phyloP scores from a whole-genome alignment of 1,284 basidiomycete species.

The Irpex lacteus region DNA sequence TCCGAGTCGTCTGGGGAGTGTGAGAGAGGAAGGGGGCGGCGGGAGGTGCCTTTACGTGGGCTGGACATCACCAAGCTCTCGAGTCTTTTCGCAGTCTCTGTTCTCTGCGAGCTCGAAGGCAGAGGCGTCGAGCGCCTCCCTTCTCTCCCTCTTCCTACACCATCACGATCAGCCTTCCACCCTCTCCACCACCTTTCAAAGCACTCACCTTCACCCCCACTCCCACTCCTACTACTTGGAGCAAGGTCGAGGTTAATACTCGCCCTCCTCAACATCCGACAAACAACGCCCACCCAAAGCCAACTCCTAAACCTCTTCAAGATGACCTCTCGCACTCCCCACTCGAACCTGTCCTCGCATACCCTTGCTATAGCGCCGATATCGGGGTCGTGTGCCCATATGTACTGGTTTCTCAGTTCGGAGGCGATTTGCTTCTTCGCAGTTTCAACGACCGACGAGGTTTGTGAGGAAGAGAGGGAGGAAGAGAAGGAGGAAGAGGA shows the following conservation, averaged over 20 bases:
- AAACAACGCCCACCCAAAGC: constrained; percentile 67
- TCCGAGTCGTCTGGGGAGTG: no score
- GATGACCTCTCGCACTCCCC: constrained; percentile 79
- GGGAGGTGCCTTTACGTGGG: background rate
- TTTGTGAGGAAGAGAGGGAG: no score
- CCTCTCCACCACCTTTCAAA: background rate
- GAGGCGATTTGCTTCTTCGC: constrained; percentile 29
- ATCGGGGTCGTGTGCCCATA: constrained; percentile 66
- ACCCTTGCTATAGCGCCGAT: constrained; percentile 69
- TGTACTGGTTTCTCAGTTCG: constrained; percentile 27
- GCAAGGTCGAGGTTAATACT: constrained; percentile 39
- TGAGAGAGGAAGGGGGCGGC: background rate
- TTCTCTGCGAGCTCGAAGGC: background rate
- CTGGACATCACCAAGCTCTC: background rate
- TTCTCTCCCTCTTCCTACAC: background rate
- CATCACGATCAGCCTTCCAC: background rate
- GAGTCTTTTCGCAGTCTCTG: background rate
- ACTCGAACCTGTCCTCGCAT: constrained; percentile 87
- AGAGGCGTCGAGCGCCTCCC: background rate
- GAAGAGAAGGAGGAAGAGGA: no score
- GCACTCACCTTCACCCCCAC: background rate
- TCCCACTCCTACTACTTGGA: no score
- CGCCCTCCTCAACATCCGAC: constrained; percentile 62
- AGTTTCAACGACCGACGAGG: no score
- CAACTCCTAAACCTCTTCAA: constrained; percentile 77